Evolutionary conservation across 192 early-diverging fungal genomes (phyloP), one percentile per base, ranked within the genome.

Genomic region (Mortierella alpina): DNA sequence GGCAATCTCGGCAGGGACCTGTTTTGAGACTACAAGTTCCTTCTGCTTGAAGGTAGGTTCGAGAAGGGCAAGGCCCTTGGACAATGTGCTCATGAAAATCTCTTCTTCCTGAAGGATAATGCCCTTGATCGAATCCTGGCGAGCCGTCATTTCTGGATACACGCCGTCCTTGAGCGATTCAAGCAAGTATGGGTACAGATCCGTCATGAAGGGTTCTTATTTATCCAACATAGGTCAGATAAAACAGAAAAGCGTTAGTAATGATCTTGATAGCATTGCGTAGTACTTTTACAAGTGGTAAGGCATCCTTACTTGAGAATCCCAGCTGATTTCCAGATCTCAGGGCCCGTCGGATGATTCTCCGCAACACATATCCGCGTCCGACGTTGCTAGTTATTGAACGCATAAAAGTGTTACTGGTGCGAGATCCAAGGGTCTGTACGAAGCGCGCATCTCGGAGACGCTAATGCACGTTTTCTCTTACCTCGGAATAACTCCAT

Each of bases 311-410:
- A 88, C 87, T 76, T 58, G 75, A 59, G 5, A 89, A 71, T 13
- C 89, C 89, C 11, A 90, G 53, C n/a, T 89, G 86, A n/a, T 75
- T 78, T 20, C 86, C 89, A 22, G 88, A 87, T 15, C 88, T 85
- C 39, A 87, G 68, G 1, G 88, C 89, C 20, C 89, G 84, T 11
- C 89, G 81, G 41, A 90, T 88, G 47, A 90, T 89, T 59, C 87
- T 82, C 45, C 89, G 74, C 56, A 90, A 82, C 5, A 90, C 89
- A 75, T 90, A 90, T 0, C 89, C 89, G 17, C 89, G 73, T 39
- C 86, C 86, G 7, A 84, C 76, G 55, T 88, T 88, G 18, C 86
- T 87, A 31, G 1, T 6, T 45, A 49, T 5, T 6, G 50, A 45
- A 18, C 0, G 5, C 1, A 56, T n/a, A 41, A 31, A 22, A 23